Evolutionary conservation across 805 yeast species (phyloP), one percentile per base, ranked within the genome.

Genomic region (Candida nemodendra): DNA sequence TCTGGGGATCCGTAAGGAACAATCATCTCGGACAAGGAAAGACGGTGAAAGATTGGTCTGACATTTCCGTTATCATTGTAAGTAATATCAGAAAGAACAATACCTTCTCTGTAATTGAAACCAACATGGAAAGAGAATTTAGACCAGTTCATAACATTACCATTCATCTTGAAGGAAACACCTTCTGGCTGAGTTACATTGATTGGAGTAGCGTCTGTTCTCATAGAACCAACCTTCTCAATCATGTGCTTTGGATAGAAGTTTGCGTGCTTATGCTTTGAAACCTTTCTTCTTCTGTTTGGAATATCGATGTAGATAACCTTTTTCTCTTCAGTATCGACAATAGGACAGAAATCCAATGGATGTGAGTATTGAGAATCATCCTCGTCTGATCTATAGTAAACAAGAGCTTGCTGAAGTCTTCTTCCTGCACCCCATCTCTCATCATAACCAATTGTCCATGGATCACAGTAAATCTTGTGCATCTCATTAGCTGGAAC

Each of bases 81-180:
- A 25, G 74, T 64, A 55, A 84, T 72, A 62, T 84, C 89, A 50
- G 81, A 76, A 47, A 84, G 71, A 21, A 84, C 91, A 59, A 84
- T 79, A 47, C 93, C 93, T 64, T 84, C 93, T 68, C 91, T 76
- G 68, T 83, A 81, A 70, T 84, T 84, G 76, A 84, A 84, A 26
- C 93, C 93, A 60, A 84, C 68, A 63, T 84, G 91, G 69, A 84
- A 71, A 45, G 76, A 71, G 71, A 77, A 84, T 67, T 84, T 84
- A 48, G 83, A 79, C 93, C 93, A 84, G 45, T 72, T 72, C 72
- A 84, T 78, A 36, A 76, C 70, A 54, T 81, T 73, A 36, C 86
- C 88, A 39, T 71, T 69, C 78, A 84, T 71, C 50, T 72, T 72
- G 71, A 84, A 84, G 4, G 88, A 81, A 38, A 84, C 91, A 40